A percentile compares a stretch with the other conserved stretches of the same genome.
These are phyloP conservation scores for Candida ortonii DNA, from an alignment of 805 yeast genomes.

Conservation along the genomic window DNA sequence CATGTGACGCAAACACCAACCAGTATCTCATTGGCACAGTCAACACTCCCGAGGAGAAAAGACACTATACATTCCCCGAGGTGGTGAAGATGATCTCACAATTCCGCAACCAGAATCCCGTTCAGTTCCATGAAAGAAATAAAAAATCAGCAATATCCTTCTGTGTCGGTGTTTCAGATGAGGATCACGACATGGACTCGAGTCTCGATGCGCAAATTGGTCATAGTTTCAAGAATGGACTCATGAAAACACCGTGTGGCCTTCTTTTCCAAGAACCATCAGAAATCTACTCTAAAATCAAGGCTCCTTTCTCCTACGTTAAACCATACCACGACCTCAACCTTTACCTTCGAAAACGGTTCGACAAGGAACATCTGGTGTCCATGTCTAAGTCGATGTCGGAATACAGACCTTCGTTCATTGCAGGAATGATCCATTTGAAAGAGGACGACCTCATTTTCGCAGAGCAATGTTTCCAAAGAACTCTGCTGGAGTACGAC, in stretches of 20 bases:
- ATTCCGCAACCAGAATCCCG: slow-evolving; percentile 40
- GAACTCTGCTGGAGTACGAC: slow-evolving; percentile 86
- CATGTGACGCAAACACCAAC: slow-evolving; percentile 57
- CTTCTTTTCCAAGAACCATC: slow-evolving; percentile 59
- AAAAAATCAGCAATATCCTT: slow-evolving; percentile 43
- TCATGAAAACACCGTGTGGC: slow-evolving; percentile 37
- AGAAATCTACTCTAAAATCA: slow-evolving; percentile 75
- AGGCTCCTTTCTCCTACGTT: slow-evolving; percentile 80
- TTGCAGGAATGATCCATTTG: slow-evolving; percentile 84
- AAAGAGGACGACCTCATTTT: slow-evolving; percentile 90
- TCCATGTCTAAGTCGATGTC: slow-evolving; percentile 87
- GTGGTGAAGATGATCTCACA: slow-evolving; percentile 45
- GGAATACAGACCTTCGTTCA: slow-evolving; percentile 85
- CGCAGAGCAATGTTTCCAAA: slow-evolving; percentile 94
- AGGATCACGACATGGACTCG: slow-evolving; percentile 26
- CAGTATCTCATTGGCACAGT: slow-evolving; percentile 64
- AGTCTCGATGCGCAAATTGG: too few species aligned
- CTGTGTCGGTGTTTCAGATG: slow-evolving; percentile 44
- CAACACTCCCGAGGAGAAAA: slow-evolving; percentile 32
- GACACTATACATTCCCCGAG: slow-evolving; percentile 57
- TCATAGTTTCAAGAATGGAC: too few species aligned
- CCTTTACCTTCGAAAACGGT: slow-evolving; percentile 67
- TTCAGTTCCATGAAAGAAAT: slow-evolving; percentile 34
- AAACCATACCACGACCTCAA: slow-evolving; percentile 85
- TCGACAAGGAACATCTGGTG: slow-evolving; percentile 59